Conservation (phyloP, 345 rosid species). For the Turnera subulata region DNA sequence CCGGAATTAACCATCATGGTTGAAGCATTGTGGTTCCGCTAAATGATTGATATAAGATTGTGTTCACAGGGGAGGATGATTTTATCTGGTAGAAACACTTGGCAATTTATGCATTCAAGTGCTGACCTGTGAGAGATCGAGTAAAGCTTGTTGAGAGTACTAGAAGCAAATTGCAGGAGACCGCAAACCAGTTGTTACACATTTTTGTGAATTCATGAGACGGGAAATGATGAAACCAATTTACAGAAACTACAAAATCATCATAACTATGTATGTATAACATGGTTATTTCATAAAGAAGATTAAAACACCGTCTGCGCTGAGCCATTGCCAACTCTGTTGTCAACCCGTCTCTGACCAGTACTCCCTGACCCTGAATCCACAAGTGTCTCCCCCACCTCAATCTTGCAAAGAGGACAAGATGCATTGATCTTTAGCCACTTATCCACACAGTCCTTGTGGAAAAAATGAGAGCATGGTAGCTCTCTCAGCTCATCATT, state of each 20-base stretch:
- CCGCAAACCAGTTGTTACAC: not conserved
- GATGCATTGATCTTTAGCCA: slow-evolving; percentile 94
- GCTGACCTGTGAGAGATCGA: too few species aligned
- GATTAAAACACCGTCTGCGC: slow-evolving; percentile 27
- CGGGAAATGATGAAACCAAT: too few species aligned
- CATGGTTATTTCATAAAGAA: slow-evolving; percentile 5
- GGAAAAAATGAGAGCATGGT: slow-evolving; percentile 82
- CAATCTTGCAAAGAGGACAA: slow-evolving; percentile 94
- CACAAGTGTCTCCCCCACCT: slow-evolving; percentile 54
- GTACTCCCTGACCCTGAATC: slow-evolving; percentile 41
- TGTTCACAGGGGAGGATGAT: too few species aligned
- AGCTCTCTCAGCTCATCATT: slow-evolving; percentile 93
- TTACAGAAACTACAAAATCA: slow-evolving; percentile 14
- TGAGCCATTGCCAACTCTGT: slow-evolving; percentile 31
- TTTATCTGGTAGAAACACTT: too few species aligned
- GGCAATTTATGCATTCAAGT: too few species aligned
- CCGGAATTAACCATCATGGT: too few species aligned
- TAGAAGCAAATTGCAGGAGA: not conserved
- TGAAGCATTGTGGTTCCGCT: too few species aligned
- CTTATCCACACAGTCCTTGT: slow-evolving; percentile 93
- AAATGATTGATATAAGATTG: too few species aligned
- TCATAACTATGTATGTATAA: slow-evolving; percentile 7
- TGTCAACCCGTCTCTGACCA: slow-evolving; percentile 38
- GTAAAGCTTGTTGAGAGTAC: too few species aligned
- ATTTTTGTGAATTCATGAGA: too few species aligned